Conservation (phyloP, 768 basidiomycete species). For the Gymnopilus dilepis region DNA sequence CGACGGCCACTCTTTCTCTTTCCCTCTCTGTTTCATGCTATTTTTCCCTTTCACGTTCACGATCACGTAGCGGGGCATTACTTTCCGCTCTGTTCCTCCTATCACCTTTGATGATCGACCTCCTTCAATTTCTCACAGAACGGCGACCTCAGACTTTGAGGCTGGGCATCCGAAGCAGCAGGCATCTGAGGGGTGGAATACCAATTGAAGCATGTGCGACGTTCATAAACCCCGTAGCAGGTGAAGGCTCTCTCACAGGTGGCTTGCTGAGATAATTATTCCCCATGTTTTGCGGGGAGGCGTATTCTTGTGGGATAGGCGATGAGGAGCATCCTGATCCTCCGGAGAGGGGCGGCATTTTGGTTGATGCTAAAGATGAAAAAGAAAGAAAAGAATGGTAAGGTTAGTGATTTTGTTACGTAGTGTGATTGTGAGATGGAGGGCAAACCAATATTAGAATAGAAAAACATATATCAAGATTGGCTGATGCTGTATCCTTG, state of each 20-base stretch:
- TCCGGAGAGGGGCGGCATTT: slow-evolving; percentile 54
- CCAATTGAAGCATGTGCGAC: too few species aligned
- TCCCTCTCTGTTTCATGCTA: too few species aligned
- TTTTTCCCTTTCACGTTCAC: background rate
- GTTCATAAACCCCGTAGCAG: slow-evolving; percentile 1
- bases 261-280: slow-evolving; percentile 24
- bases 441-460: too few species aligned
- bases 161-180: slow-evolving; percentile 22
- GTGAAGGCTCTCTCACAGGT: slow-evolving; percentile 18
- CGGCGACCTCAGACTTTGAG: slow-evolving; percentile 46
- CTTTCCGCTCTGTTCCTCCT: slow-evolving; percentile 6
- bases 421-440: too few species aligned
- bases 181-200: background rate
- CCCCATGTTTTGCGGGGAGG: too few species aligned
- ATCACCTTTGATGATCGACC: background rate
- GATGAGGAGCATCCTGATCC: slow-evolving; percentile 51
- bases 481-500: too few species aligned
- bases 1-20: slow-evolving; percentile 26
- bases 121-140: slow-evolving; percentile 64
- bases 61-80: background rate
- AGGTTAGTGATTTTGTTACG: slow-evolving; percentile 6
- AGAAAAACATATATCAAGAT: too few species aligned
- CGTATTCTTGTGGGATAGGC: slow-evolving; percentile 41
- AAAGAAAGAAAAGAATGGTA: too few species aligned
- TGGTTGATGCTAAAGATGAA: slow-evolving; percentile 40